Evolutionary conservation across 1,284 basidiomycete genomes (phyloP).

Genomic region (Pholiota adiposa): DNA sequence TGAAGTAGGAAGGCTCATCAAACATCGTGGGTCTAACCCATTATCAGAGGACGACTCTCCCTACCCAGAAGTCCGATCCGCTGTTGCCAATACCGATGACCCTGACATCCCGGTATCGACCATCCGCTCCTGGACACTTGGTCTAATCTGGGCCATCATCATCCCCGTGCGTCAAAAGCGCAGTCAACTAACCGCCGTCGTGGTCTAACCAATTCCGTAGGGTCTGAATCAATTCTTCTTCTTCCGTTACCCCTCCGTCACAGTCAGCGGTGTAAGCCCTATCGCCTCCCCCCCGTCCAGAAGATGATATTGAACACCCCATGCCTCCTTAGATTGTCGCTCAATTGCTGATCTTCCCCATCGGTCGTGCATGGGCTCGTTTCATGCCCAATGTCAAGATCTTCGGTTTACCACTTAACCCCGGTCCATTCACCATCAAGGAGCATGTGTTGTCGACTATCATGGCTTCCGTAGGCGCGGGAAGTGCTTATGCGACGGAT

Average conservation of each 20-base stretch:
- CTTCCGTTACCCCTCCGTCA: constrained; percentile 67
- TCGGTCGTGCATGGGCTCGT: constrained; percentile 64
- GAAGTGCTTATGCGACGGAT: constrained; percentile 74
- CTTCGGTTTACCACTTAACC: constrained; percentile 64
- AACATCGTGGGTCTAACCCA: not conserved
- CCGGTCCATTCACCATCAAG: constrained; percentile 76
- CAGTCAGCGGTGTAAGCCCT: constrained; percentile 36
- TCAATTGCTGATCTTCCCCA: constrained; percentile 66
- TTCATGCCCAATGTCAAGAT: constrained; percentile 59
- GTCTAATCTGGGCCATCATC: constrained; percentile 62
- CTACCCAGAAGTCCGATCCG: constrained; percentile 80
- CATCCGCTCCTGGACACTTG: constrained; percentile 65
- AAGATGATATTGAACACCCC: not conserved
- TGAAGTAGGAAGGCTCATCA: not conserved
- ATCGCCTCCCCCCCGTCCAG: not conserved
- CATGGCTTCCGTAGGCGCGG: constrained; percentile 75
- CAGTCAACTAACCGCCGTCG: not conserved
- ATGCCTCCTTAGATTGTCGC: constrained; percentile 49
- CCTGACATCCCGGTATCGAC: constrained; percentile 61
- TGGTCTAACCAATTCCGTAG: constrained; percentile 19
- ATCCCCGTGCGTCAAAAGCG: constrained; percentile 41
- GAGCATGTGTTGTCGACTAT: constrained; percentile 71
- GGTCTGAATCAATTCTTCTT: constrained; percentile 72
- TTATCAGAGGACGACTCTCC: constrained; percentile 47
- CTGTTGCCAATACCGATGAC: constrained; percentile 77